A percentile compares a stretch with the other conserved stretches of the same genome.
Evolutionary conservation across 768 basidiomycete genomes (phyloP).

Genomic region (Lentinula boryana): DNA sequence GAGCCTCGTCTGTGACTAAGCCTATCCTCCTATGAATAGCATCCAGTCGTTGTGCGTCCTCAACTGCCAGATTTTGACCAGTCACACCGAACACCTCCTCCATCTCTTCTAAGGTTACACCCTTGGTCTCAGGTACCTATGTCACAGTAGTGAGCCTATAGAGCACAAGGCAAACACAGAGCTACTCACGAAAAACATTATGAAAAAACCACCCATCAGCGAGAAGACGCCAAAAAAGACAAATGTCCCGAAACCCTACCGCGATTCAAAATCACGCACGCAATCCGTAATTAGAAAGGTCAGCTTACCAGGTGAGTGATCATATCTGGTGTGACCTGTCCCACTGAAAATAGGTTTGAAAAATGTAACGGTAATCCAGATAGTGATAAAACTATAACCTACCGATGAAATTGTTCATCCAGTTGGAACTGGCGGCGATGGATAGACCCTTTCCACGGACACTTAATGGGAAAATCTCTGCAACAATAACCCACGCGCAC

Average conservation of each 20-base stretch:
- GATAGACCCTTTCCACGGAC: slow-evolving; percentile 73
- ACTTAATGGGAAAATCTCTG: slow-evolving; percentile 69
- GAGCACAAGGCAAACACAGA: neutral
- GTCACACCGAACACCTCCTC: slow-evolving; percentile 68
- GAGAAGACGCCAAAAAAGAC: slow-evolving; percentile 77
- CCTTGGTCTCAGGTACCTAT: slow-evolving; percentile 70
- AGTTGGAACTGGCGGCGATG: slow-evolving; percentile 66
- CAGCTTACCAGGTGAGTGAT: slow-evolving; percentile 17
- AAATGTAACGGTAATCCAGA: neutral
- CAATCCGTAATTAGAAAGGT: slow-evolving; percentile 20
- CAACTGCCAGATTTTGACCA: slow-evolving; percentile 39
- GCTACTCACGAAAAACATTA: slow-evolving; percentile 53
- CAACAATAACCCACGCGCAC: slow-evolving; percentile 71
- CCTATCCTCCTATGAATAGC: slow-evolving; percentile 61
- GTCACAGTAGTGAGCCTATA: slow-evolving; percentile 2
- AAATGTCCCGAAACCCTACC: slow-evolving; percentile 56
- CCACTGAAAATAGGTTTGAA: slow-evolving; percentile 27
- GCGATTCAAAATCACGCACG: slow-evolving; percentile 18
- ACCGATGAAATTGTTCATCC: slow-evolving; percentile 80
- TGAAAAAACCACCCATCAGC: slow-evolving; percentile 59
- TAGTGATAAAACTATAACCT: slow-evolving; percentile 12
- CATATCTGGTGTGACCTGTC: slow-evolving; percentile 71
- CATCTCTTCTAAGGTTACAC: slow-evolving; percentile 72
- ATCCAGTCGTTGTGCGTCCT: slow-evolving; percentile 44
- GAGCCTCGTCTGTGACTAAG: slow-evolving; percentile 24